Percentiles rank a stretch among this genome's conserved stretches.
phyloP scores from a whole-genome alignment of 768 basidiomycete species.

The Auriscalpium vulgare region DNA sequence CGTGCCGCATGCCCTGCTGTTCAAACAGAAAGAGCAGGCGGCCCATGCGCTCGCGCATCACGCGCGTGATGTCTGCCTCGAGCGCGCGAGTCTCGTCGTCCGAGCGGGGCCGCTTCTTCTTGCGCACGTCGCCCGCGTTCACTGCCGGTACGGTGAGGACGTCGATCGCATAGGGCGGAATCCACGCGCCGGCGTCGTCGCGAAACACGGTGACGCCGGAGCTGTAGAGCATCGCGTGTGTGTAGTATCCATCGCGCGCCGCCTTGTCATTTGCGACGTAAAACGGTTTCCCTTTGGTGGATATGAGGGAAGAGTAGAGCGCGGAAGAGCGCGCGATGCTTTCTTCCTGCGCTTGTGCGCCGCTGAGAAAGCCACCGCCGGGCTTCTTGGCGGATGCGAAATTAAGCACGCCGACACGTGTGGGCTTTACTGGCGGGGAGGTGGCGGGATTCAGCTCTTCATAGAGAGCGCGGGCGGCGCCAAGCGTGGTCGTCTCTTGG shows the following conservation, averaged over 20 bases:
- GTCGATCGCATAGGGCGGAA: constrained; percentile 51
- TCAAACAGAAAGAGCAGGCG: constrained; percentile 61
- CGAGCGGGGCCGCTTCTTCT: constrained; percentile 1
- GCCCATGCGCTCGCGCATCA: constrained; percentile 67
- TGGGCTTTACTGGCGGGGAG: constrained; percentile 18
- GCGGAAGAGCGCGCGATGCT: constrained; percentile 72
- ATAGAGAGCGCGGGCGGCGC: constrained; percentile 40
- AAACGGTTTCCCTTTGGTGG: constrained; percentile 47
- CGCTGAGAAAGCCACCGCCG: constrained; percentile 68
- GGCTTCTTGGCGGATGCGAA: constrained; percentile 72
- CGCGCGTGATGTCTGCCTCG: constrained; percentile 33
- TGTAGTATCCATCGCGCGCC: constrained; percentile 49
- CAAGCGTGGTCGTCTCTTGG: constrained; percentile 56
- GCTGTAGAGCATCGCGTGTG: constrained; percentile 75
- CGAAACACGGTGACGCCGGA: constrained; percentile 56
- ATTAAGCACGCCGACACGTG: constrained; percentile 53
- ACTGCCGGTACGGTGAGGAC: constrained; percentile 70
- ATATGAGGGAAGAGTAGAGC: constrained; percentile 54
- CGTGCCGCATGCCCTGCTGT: constrained; percentile 43
- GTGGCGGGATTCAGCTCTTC: constrained; percentile 12
- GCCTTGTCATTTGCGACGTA: constrained; percentile 39
- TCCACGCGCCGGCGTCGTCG: constrained; percentile 50
- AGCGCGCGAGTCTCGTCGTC: constrained; percentile 2
- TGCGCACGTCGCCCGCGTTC: constrained; percentile 49
- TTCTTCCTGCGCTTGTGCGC: constrained; percentile 76